Evolutionary conservation across 1,284 basidiomycete genomes (phyloP), one percentile per base, ranked within the genome.

Genomic region (Ustilago xerochloae): DNA sequence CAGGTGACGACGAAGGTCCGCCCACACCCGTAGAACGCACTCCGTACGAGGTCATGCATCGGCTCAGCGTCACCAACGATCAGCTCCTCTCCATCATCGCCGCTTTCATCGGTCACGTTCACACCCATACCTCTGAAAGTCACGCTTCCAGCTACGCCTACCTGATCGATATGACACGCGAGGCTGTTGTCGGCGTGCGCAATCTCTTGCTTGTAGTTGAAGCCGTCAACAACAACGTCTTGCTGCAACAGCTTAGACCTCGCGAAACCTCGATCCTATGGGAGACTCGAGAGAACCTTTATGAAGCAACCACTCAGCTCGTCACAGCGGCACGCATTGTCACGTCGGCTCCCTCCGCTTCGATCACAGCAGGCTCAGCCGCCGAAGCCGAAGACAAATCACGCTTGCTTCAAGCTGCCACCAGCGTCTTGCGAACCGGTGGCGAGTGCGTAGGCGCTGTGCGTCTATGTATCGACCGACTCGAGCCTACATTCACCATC

Each of bases 91-190:
- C 93, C 5, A 92, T 93, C 16, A 93, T 97, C 78, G 95, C 96
- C 12, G 94, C 94, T 3, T 95, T 99, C 84, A 96, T 99, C 79
- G 95, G 95, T 1, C 94, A 97, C 81, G 92, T 94, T 1, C 95
- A 99, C 82, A 93, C 92, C 15, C 93, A 98, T 86, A 91, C 92
- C 18, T 90, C 92, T 54, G 87, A 89, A 24, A 92, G 92, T 18
- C 93, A 97, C 84, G 77, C 81, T 1, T 92, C 94, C 0, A 93
- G 93, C 8, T 96, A 93, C 35, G 94, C 93, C 0, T 91, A 94
- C 77, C 89, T 98, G 84, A 94, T 97, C 84, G 94, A 97, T 77
- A 89, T 97, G 66, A 93, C 95, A 6, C 90, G 92, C 51, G 93
- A 97, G 85, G 92, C 94, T 26, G 93, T 98, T 53, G 93, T 96